phyloP scores from a whole-genome alignment of 225 moss, liverwort and hornwort genomes.

The Marchantia polymorpha region DNA sequence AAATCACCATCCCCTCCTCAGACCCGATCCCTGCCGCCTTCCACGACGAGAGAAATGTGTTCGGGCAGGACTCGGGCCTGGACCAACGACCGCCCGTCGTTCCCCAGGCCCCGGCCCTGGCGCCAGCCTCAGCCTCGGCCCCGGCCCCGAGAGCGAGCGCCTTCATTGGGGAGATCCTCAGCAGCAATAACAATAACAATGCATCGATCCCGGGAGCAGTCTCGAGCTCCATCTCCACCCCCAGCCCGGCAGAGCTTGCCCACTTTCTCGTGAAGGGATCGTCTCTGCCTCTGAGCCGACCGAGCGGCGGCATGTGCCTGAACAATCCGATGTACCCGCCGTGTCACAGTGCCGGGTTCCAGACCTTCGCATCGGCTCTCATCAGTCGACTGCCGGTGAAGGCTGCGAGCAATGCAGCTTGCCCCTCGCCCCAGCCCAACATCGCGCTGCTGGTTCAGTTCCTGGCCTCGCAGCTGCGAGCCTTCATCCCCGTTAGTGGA shows the following conservation, averaged over 20 bases:
- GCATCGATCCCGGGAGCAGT: constrained; percentile 28
- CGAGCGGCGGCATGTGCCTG: constrained; percentile 4
- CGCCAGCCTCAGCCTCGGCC: constrained; percentile 6
- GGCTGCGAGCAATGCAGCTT: constrained; percentile 44
- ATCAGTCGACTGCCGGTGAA: constrained; percentile 57
- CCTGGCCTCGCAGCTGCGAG: constrained; percentile 69
- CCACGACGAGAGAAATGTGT: constrained; percentile 44
- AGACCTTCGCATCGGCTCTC: constrained; percentile 59
- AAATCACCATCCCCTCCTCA: constrained; percentile 44
- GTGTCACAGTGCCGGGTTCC: constrained; percentile 48
- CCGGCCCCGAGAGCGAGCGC: constrained; percentile 33
- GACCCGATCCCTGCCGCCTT: constrained; percentile 36
- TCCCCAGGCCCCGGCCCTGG: constrained; percentile 34
- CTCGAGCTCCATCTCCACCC: constrained; percentile 42
- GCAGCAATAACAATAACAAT: constrained; percentile 20
- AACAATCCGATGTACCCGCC: constrained; percentile 22
- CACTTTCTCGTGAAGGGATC: constrained; percentile 76
- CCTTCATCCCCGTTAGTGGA: constrained; percentile 47
- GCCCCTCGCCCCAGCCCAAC: constrained; percentile 51
- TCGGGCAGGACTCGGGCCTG: constrained; percentile 33
- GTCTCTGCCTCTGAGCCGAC: constrained; percentile 30
- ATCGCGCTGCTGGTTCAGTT: constrained; percentile 78
- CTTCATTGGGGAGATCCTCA: constrained; percentile 38
- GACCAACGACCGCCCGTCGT: constrained; percentile 25
- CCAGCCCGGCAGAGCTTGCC: constrained; percentile 80